Conservation (phyloP, 495 filamentous ascomycete genomes). For the Daldinia decipiens region DNA sequence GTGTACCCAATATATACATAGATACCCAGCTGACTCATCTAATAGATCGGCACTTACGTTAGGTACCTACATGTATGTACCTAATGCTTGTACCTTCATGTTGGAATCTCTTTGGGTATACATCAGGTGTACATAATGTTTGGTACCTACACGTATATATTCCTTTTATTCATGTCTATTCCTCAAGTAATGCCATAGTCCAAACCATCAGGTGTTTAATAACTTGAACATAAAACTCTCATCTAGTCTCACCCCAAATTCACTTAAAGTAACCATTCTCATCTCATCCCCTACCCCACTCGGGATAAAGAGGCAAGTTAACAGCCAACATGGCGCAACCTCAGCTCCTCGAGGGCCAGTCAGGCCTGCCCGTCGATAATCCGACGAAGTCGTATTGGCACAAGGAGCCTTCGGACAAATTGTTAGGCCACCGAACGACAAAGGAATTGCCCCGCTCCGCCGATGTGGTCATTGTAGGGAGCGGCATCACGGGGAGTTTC, state of each 20-base stretch:
- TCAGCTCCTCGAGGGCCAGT: slow-evolving; percentile 43
- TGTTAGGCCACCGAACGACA: slow-evolving; percentile 70
- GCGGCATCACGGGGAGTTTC: slow-evolving; percentile 75
- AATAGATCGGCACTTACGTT: too few relatives aligned
- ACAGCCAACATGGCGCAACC: slow-evolving; percentile 37
- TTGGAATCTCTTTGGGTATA: too few relatives aligned
- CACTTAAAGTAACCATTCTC: not conserved
- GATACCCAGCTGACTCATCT: too few relatives aligned
- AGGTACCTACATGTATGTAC: too few relatives aligned
- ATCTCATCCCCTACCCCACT: slow-evolving; percentile 7
- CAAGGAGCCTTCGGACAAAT: slow-evolving; percentile 63
- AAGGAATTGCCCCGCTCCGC: slow-evolving; percentile 67
- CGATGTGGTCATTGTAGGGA: slow-evolving; percentile 75
- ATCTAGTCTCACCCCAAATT: not conserved
- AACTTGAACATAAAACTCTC: not conserved
- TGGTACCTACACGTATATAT: not conserved
- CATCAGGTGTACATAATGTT: too few relatives aligned
- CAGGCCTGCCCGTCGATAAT: slow-evolving; percentile 61
- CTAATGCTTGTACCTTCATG: too few relatives aligned
- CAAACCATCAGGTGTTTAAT: not conserved
- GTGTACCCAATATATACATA: too few relatives aligned
- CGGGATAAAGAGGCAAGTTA: not conserved
- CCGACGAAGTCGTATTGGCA: slow-evolving; percentile 82
- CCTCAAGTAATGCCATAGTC: not conserved
- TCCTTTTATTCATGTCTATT: not conserved